Evolutionary conservation across 306 rosid species (phyloP), one percentile per base, ranked within the genome.

Genomic region (Nissolia schottii): DNA sequence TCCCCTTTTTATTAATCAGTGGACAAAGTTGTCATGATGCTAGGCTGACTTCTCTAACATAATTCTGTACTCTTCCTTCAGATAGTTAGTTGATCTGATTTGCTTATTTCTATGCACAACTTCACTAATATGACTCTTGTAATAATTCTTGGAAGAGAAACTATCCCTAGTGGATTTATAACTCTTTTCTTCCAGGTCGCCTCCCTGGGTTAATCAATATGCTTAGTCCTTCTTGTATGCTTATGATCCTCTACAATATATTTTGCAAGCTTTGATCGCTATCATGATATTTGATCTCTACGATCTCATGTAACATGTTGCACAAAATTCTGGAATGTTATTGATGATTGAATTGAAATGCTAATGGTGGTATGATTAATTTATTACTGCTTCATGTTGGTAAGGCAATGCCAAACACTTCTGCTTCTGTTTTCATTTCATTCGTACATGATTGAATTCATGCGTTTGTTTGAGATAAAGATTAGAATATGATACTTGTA

Each of bases 301-400:
- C 27, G 64, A 78, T 54, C 60, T 61, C 68, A 24, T 24, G 14
- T 23, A 24, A 16, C 23, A 45, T 64, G 45, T 54, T 32, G 38
- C 19, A 16, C 16, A 13, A 40, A 56, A 18, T 56, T 71, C 8
- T 56, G 20, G 70, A 65, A 56, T 12, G 51, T 46, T 56, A 10
- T 9, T 56, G 2, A 10, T 16, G 46, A 32, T 54, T 64, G 68
- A 54, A 32, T 41, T 65, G 66, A 55, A 62, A 55, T 56, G 53
- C 7, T 71, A 68, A 57, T 56, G 67, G 71, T 22, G 54, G 38
- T 63, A 54, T 70, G 77, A 56, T 40, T 54, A 15, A 22, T 34
- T 40, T 27, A 14, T 24, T 45, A 56, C 64, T 45, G 32, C 7
- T 45, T n/a, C 55, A 32, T 50, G 55, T 55, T 3, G 2, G 64